Base-by-base conservation (phyloP, 1,139 yeast species). In the Debaryomycetaceae sp. region DNA sequence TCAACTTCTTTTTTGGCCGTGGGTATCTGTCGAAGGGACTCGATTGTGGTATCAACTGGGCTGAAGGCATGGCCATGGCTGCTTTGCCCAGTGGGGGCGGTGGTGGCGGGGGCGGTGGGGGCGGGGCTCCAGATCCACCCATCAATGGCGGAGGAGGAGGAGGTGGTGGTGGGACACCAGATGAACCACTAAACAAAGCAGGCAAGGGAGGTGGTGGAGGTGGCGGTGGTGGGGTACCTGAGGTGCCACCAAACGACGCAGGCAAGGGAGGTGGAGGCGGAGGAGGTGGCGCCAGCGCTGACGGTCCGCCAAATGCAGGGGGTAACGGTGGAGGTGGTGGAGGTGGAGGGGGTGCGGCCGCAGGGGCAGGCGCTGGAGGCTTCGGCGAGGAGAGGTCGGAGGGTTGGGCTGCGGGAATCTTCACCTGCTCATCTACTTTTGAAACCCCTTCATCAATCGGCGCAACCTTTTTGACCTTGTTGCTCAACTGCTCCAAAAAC, bases 1-100 rank as follows among this genome's bases (percentile, higher is more conserved):
- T 83, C 56, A 83, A 64, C 65, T 79, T 82, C 58, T 72, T 77
- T 61, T 80, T 80, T 16, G 94, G 89, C 45, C 89, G 69, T 28
- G 89, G 89, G 43, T 73, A 71, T 32, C 64, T 64, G 31, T 76
- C 84, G 44, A 75, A 75, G 30, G 77, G 65, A 12, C 63, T 52
- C 9, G 45, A 44, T 5, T 36, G 32, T 4, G 40, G 41, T 4
- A 34, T 8, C 6, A 23, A 13, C 12, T 18, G 19, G 2, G 31
- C 23, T 19, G 26, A 26, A 22, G 31, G 13, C 11, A 36, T 31
- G n/a, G 29, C 31, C 6, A 43, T 41, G 5, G 42, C 23, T 8
- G 37, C 19, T 18, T 30, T 31, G 3, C 35, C 6, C 8, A 34
- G 16, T 19, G 56, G 47, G 20, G 36, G 33, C 4, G 60, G 49